Conservation (phyloP, 495 filamentous ascomycete genomes). For the Emericellopsis terricola region DNA sequence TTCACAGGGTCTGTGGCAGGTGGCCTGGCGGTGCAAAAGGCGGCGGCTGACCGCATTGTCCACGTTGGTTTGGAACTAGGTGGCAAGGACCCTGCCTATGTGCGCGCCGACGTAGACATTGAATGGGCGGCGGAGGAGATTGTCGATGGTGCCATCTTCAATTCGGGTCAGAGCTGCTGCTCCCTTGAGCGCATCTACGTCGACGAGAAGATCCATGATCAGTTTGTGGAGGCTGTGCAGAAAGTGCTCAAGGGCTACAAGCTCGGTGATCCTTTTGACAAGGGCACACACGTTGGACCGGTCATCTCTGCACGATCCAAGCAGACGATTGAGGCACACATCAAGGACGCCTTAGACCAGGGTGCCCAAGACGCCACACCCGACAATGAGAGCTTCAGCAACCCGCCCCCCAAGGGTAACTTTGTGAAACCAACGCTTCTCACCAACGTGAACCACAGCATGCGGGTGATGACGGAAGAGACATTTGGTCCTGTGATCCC, state of each 20-base stretch:
- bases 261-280: conserved; percentile 68
- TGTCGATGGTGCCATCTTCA: conserved; percentile 87
- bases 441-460: conserved; percentile 62
- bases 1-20: conserved; percentile 90
- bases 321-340: conserved; percentile 59
- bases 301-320: conserved; percentile 66
- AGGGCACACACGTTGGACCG: conserved; percentile 67
- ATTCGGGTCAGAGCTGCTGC: conserved; percentile 94
- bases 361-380: conserved; percentile 76
- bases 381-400: conserved; percentile 53
- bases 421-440: conserved; percentile 75
- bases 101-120: conserved; percentile 70
- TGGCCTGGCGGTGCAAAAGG: conserved; percentile 67
- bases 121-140: conserved; percentile 85
- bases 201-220: conserved; percentile 61
- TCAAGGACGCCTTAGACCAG: conserved; percentile 68
- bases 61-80: conserved; percentile 79
- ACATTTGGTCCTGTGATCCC: conserved; percentile 93
- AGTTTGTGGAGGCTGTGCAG: conserved; percentile 60
- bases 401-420: conserved; percentile 54
- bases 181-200: conserved; percentile 87
- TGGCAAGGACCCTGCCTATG: conserved; percentile 84
- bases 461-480: conserved; percentile 87
- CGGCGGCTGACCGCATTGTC: conserved; percentile 61
- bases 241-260: conserved; percentile 75